Evolutionary conservation across 495 filamentous ascomycete species (phyloP).

Genomic region (Xylaria bambusicola): DNA sequence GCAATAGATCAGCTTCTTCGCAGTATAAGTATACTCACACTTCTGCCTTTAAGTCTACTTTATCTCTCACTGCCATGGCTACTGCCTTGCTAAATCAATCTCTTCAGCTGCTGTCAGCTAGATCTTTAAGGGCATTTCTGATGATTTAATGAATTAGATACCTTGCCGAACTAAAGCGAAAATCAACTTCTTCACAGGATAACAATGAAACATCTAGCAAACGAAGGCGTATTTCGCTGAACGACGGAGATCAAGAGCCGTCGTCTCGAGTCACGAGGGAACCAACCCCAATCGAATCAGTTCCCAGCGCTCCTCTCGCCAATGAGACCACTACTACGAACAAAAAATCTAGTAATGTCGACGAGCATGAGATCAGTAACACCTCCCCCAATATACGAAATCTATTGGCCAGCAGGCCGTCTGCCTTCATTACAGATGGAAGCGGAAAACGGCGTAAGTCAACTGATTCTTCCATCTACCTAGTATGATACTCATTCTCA

Average conservation of each 20-base stretch:
- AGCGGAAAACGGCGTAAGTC: neutral
- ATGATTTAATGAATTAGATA: neutral
- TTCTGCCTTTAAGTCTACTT: too few species aligned
- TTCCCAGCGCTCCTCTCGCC: neutral
- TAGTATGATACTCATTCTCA: neutral
- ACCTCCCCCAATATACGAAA: neutral
- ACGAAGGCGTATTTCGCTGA: neutral
- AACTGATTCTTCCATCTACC: neutral
- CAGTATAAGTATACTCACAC: neutral
- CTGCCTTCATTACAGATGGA: neutral
- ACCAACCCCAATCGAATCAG: neutral
- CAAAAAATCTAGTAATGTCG: neutral
- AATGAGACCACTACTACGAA: neutral
- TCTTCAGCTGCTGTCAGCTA: neutral
- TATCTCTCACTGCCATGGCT: neutral
- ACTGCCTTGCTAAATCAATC: neutral
- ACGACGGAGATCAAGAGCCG: neutral
- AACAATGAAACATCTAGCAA: neutral
- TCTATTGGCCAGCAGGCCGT: neutral
- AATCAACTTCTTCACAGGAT: neutral
- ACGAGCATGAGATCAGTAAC: neutral
- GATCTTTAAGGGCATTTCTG: neutral
- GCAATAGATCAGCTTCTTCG: neutral
- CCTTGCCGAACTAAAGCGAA: constrained; percentile 8
- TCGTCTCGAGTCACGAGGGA: neutral